A percentile compares a stretch with the other conserved stretches of the same genome.
phyloP scores from a whole-genome alignment of 495 filamentous ascomycete genomes.

The Sporormia fimetaria region DNA sequence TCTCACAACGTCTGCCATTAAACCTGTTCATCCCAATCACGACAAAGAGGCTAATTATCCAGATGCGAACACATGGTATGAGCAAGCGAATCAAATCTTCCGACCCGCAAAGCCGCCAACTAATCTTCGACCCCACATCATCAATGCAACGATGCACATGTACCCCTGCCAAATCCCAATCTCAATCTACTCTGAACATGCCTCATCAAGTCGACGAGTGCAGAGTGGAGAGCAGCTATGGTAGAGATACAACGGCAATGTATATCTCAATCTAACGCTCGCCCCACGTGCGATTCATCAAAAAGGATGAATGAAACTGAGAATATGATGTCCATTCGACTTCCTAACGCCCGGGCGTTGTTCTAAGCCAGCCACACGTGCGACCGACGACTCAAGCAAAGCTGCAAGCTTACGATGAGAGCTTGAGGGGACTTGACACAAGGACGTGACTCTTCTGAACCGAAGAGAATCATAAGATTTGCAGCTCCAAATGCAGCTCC shows the following conservation, averaged over 20 bases:
- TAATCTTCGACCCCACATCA: slow-evolving; percentile 10
- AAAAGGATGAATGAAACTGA: slow-evolving; percentile 7
- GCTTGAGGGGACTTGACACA: too few relatives aligned
- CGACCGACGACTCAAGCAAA: too few relatives aligned
- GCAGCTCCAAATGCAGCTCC: slow-evolving; percentile 1
- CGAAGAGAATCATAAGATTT: too few relatives aligned
- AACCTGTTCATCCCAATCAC: too few relatives aligned
- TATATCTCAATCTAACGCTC: too few relatives aligned
- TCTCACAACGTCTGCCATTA: too few relatives aligned
- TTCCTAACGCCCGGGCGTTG: too few relatives aligned
- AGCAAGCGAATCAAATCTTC: slow-evolving; percentile 7
- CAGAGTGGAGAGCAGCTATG: slow-evolving; percentile 4
- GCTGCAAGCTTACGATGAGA: too few relatives aligned
- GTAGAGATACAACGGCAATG: too few relatives aligned
- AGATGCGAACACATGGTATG: not conserved
- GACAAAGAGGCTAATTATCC: too few relatives aligned
- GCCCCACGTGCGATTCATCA: slow-evolving; percentile 5
- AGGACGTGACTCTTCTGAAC: too few relatives aligned
- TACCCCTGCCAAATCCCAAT: slow-evolving; percentile 9
- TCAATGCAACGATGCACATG: slow-evolving; percentile 4
- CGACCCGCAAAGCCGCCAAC: not conserved
- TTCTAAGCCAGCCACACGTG: too few relatives aligned
- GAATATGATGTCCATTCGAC: not conserved
- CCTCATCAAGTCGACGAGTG: slow-evolving; percentile 11
- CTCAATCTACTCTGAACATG: slow-evolving; percentile 7